phyloP scores from a whole-genome alignment of 169 alveolate genomes.

The Cryptosporidium meleagridis region DNA sequence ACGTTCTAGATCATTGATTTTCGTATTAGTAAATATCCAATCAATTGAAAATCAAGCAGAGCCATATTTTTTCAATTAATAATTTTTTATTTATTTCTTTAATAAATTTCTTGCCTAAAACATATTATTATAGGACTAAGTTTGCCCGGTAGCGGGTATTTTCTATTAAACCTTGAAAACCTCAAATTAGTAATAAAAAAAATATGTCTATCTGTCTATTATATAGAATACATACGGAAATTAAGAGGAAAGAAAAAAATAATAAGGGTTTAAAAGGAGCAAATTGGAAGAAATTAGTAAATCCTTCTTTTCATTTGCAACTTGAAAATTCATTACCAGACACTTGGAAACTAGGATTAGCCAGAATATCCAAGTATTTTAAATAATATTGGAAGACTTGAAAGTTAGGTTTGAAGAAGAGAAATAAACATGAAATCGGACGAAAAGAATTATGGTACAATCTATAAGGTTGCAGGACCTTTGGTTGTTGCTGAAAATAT shows the following conservation, averaged over 20 bases:
- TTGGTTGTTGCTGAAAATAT: constrained; percentile 97
- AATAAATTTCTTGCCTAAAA: not conserved
- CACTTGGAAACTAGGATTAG: not conserved
- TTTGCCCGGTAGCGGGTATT: constrained; percentile 39
- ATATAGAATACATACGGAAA: not conserved
- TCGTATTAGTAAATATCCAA: too few relatives aligned
- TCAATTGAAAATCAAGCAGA: not conserved
- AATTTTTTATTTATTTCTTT: too few relatives aligned
- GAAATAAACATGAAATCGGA: constrained; percentile 22
- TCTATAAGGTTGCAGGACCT: constrained; percentile 95
- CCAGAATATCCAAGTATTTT: not conserved
- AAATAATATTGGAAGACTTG: not conserved
- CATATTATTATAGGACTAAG: not conserved
- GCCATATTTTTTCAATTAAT: too few relatives aligned
- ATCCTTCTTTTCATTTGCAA: not conserved
- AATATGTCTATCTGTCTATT: constrained; percentile 50
- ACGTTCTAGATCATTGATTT: too few relatives aligned
- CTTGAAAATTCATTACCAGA: not conserved
- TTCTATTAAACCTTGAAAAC: not conserved
- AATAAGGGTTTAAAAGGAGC: not conserved
- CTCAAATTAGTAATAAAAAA: constrained; percentile 2
- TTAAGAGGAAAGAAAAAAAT: not conserved
- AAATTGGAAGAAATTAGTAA: not conserved
- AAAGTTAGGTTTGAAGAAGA: not conserved
- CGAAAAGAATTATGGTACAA: constrained; percentile 84